phyloP scores from a whole-genome alignment of 495 filamentous ascomycete genomes.

The Glutinoglossum americanum region DNA sequence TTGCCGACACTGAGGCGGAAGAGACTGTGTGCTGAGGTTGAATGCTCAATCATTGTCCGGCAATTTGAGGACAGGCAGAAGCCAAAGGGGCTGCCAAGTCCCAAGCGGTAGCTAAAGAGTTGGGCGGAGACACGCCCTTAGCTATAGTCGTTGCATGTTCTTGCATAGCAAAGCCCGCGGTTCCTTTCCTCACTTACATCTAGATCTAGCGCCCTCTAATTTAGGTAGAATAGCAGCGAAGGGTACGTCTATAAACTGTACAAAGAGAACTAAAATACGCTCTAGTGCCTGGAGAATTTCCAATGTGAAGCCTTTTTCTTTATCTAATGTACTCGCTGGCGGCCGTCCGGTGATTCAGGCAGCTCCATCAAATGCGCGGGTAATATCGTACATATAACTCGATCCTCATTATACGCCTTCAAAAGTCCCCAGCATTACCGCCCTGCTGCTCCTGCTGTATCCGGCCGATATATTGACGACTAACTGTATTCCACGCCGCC shows the following conservation, averaged over 20 bases:
- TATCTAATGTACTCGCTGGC: not conserved
- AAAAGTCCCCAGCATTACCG: not conserved
- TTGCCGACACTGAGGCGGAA: conserved; percentile 50
- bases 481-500: conserved; percentile 72
- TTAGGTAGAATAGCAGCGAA: not conserved
- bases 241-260: not conserved
- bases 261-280: not conserved
- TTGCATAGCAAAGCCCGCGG: not conserved
- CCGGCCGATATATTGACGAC: conserved; percentile 46
- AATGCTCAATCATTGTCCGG: conserved; percentile 56
- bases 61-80: conserved; percentile 47
- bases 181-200: not conserved
- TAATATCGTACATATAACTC: not conserved
- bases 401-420: not conserved
- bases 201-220: not conserved
- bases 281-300: not conserved
- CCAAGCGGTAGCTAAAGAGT: not conserved
- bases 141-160: not conserved
- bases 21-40: conserved; percentile 66
- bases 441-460: conserved; percentile 34
- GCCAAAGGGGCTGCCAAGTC: not conserved
- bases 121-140: not conserved
- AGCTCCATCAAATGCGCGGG: not conserved
- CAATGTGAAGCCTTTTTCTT: not conserved
- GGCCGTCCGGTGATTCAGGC: not conserved